A percentile compares a stretch with the other conserved stretches of the same genome.
phyloP scores from a whole-genome alignment of 148 eudicot species.

The Silene conica region DNA sequence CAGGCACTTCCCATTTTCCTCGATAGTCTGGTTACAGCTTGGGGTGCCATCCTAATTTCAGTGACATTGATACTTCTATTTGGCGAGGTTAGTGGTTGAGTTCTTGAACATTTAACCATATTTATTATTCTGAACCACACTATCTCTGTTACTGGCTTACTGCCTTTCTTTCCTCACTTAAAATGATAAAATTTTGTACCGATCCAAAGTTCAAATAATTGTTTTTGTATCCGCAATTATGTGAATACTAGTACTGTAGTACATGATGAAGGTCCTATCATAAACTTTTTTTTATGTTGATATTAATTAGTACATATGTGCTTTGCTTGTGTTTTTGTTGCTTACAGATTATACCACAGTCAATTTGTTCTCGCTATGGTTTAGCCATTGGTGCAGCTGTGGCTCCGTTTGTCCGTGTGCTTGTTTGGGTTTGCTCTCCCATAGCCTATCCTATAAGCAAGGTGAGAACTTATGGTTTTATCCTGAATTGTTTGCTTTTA shows the following conservation, averaged over 20 bases:
- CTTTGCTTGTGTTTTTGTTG: constrained; percentile 12
- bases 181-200: neutral
- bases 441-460: constrained; percentile 97
- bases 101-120: neutral
- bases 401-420: constrained; percentile 86
- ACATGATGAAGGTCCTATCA: neutral
- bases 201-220: neutral
- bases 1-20: constrained; percentile 98
- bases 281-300: neutral
- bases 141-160: neutral
- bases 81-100: constrained; percentile 61
- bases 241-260: neutral
- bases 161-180: too few relatives aligned
- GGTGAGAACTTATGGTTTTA: constrained; percentile 35
- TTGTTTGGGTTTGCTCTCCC: constrained; percentile 93
- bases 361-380: constrained; percentile 89
- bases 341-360: constrained; percentile 90
- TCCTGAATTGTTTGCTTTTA: neutral
- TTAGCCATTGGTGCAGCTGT: constrained; percentile 87
- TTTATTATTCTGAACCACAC: neutral
- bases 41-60: constrained; percentile 83
- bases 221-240: neutral
- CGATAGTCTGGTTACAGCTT: constrained; percentile 68
- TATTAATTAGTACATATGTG: neutral
- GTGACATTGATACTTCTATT: constrained; percentile 83